These are phyloP conservation scores for Cunninghamia lanceolata DNA, from an alignment of 75 land plant genomes.

Conservation along the genomic window DNA sequence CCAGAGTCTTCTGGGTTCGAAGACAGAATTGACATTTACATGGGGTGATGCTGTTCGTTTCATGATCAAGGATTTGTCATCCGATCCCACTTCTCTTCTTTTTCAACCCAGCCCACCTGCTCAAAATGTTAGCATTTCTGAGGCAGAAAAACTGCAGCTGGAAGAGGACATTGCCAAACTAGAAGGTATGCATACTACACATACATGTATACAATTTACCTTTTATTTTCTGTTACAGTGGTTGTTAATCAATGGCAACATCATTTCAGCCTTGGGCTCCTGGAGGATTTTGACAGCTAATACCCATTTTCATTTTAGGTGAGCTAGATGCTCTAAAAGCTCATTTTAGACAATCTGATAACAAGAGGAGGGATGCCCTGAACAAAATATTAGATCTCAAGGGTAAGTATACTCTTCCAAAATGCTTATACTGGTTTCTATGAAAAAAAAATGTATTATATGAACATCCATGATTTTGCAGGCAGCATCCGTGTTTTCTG, in stretches of 20 bases:
- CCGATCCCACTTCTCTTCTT: background rate
- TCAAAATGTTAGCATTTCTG: background rate
- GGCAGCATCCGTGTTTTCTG: conserved; percentile 87
- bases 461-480: conserved; percentile 18
- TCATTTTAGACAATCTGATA: conserved; percentile 1
- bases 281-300: background rate
- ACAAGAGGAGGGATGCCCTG: background rate
- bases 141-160: background rate
- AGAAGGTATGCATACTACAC: conserved; percentile 9
- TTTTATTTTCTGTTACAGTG: background rate
- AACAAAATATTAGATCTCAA: conserved; percentile 17
- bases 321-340: conserved; percentile 3
- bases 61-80: conserved; percentile 25
- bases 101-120: background rate
- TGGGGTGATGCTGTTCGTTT: conserved; percentile 36
- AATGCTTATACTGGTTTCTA: background rate
- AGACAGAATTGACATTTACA: conserved; percentile 25
- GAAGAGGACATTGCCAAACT: conserved; percentile 8
- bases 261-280: background rate
- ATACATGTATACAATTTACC: background rate
- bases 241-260: background rate
- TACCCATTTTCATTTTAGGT: background rate
- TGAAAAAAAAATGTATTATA: background rate
- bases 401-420: background rate
- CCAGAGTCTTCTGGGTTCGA: conserved; percentile 35